Base-by-base conservation (phyloP, 139 green algal species). In the Micractinium conductrix region DNA sequence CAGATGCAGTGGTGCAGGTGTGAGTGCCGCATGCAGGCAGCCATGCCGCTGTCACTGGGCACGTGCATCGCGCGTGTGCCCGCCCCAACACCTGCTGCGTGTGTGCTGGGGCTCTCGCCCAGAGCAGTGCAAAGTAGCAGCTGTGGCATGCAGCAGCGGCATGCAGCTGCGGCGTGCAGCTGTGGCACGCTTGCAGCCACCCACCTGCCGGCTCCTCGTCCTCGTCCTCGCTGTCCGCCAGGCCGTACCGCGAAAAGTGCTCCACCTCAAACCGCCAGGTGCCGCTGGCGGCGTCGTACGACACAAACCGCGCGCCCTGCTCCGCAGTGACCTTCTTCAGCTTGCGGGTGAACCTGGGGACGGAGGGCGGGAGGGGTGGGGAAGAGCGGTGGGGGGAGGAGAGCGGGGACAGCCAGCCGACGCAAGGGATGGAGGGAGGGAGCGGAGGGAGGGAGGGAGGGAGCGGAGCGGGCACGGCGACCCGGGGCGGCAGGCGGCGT, bases 261-360 rank as follows among this genome's bases (percentile, higher is more conserved):
- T 98, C 93, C n/a, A 98, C 96, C 79, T 93, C 84, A 84, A 98
- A 98, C 42, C 84, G 87, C 95, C 96, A 98, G 8, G 92, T 91
- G 45, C 94, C 96, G 22, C 78, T 89, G 30, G 92, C 83, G 0
- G 89, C 42, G 67, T 96, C 88, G 78, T 98, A 98, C 2, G 68
- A 88, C 30, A 98, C 73, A 80, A 98, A 97, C n/a, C 89, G 85
- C 12, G 93, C 94, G 9, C 88, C 92, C 88, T 96, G 94, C 69
- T 91, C 84, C 10, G 89, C 88, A 35, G 85, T 84, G 58, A 97
- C 83, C 65, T 87, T 74, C 84, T 92, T 94, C 75, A 93, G 85
- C 63, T 88, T 89, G 43, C 71, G 50, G 0, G 68, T 68, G 53
- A 91, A 91, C 65, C 74, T 7, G 19, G 30, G 37, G 37, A 28